Conservation (phyloP, 192 early-diverging fungal species). For the Chytriomyces hyalinus region DNA sequence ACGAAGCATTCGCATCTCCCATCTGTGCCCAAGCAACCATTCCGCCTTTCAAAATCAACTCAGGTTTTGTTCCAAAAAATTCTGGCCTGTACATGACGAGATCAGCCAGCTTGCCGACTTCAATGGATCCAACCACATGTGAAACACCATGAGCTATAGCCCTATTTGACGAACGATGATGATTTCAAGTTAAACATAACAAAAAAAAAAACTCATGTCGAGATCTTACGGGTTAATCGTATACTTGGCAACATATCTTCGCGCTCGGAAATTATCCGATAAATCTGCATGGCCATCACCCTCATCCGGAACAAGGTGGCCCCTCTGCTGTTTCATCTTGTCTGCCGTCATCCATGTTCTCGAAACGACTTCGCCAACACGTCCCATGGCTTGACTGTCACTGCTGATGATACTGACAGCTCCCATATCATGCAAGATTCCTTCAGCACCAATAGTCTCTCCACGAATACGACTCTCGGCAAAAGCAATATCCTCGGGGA, state of each 20-base stretch:
- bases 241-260: conserved; percentile 95
- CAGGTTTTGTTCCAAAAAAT: conserved; percentile 89
- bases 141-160: conserved; percentile 86
- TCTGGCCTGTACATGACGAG: conserved; percentile 83
- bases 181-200: neutral
- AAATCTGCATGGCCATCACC: conserved; percentile 36
- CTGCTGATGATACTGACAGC: conserved; percentile 94
- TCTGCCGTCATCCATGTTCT: conserved; percentile 96
- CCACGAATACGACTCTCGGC: conserved; percentile 94
- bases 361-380: conserved; percentile 90
- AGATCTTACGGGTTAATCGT: conserved; percentile 90
- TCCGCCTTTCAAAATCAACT: conserved; percentile 88
- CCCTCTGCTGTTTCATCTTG: conserved; percentile 88
- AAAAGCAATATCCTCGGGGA: conserved; percentile 97
- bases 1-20: conserved; percentile 92
- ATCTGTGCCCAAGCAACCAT: conserved; percentile 83
- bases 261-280: conserved; percentile 87
- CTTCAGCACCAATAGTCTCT: conserved; percentile 97
- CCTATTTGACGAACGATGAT: conserved; percentile 42
- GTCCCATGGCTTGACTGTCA: conserved; percentile 96
- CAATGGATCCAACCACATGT: conserved; percentile 90
- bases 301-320: conserved; percentile 18
- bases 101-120: conserved; percentile 94
- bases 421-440: conserved; percentile 93
- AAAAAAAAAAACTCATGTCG: neutral